Evolutionary conservation across 2,329 filamentous ascomycete genomes (phyloP).

Genomic region (Tolypocladium tropicale): DNA sequence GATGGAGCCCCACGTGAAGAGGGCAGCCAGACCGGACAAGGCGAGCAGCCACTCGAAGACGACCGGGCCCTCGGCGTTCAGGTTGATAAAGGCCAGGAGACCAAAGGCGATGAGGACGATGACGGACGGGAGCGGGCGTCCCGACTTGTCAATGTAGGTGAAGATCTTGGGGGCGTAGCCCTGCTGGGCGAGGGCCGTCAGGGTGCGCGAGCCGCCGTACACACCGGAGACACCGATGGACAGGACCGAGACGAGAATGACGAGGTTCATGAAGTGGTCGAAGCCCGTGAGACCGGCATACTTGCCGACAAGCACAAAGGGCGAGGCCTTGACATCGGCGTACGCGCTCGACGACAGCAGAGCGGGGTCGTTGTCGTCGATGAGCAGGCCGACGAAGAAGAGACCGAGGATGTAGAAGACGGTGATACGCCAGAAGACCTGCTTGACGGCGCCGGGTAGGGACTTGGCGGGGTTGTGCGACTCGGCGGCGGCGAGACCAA

Average conservation of each 20-base stretch:
- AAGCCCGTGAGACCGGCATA: constrained; percentile 35
- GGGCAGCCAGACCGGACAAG: background rate
- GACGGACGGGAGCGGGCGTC: background rate
- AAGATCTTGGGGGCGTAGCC: background rate
- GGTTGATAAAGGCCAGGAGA: background rate
- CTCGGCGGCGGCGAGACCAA: constrained; percentile 25
- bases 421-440: constrained; percentile 24
- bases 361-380: constrained; percentile 23
- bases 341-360: constrained; percentile 34
- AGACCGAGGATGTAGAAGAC: constrained; percentile 26
- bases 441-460: constrained; percentile 21
- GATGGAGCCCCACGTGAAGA: background rate
- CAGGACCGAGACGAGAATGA: constrained; percentile 48
- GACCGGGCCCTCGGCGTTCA: background rate
- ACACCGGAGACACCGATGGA: constrained; percentile 49
- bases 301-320: constrained; percentile 44
- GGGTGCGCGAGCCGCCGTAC: constrained; percentile 19
- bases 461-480: constrained; percentile 24
- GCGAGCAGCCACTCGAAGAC: background rate
- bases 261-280: constrained; percentile 43
- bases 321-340: constrained; percentile 34
- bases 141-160: background rate
- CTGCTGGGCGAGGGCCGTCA: background rate
- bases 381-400: constrained; percentile 26
- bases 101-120: background rate